These are phyloP conservation scores for Eutrema yunnanense DNA, from an alignment of 345 rosid genomes.

Conservation along the genomic window DNA sequence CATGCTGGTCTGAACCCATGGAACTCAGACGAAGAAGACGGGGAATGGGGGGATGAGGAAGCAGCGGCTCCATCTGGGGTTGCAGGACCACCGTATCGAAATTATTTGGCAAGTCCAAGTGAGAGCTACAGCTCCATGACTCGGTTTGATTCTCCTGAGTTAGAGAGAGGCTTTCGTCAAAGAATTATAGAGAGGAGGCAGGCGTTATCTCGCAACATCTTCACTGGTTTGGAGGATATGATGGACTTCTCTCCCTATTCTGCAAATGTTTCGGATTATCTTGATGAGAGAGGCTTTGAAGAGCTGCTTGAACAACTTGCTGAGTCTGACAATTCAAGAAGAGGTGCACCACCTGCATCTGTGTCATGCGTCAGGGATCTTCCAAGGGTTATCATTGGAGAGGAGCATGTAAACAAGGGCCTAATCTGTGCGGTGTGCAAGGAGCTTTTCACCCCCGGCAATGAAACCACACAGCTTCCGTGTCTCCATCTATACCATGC, in stretches of 20 bases:
- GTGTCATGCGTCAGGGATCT: slow-evolving; percentile 51
- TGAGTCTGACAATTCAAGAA: slow-evolving; percentile 60
- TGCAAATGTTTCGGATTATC: slow-evolving; percentile 52
- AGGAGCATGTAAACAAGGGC: slow-evolving; percentile 47
- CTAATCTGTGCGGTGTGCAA: slow-evolving; percentile 84
- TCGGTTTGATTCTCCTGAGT: slow-evolving; percentile 37
- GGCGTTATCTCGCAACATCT: slow-evolving; percentile 29
- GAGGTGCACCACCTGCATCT: slow-evolving; percentile 95
- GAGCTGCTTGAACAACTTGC: slow-evolving; percentile 72
- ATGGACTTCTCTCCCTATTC: slow-evolving; percentile 35
- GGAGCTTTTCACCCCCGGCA: slow-evolving; percentile 50
- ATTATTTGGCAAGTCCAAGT: slow-evolving; percentile 39
- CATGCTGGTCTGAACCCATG: slow-evolving; percentile 69
- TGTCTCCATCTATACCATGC: slow-evolving; percentile 79
- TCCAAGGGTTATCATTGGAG: slow-evolving; percentile 41
- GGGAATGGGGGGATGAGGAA: slow-evolving; percentile 45
- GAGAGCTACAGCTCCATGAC: slow-evolving; percentile 39
- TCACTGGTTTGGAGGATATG: slow-evolving; percentile 37
- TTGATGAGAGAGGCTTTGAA: slow-evolving; percentile 59
- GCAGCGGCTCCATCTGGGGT: slow-evolving; percentile 30
- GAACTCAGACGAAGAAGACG: slow-evolving; percentile 67
- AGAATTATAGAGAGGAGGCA: slow-evolving; percentile 43
- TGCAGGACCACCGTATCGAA: slow-evolving; percentile 20
- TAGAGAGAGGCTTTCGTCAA: slow-evolving; percentile 31
- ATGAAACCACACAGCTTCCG: slow-evolving; percentile 72